phyloP scores from a whole-genome alignment of 163 green algal species.

The Chlamydomonas reinhardtii region DNA sequence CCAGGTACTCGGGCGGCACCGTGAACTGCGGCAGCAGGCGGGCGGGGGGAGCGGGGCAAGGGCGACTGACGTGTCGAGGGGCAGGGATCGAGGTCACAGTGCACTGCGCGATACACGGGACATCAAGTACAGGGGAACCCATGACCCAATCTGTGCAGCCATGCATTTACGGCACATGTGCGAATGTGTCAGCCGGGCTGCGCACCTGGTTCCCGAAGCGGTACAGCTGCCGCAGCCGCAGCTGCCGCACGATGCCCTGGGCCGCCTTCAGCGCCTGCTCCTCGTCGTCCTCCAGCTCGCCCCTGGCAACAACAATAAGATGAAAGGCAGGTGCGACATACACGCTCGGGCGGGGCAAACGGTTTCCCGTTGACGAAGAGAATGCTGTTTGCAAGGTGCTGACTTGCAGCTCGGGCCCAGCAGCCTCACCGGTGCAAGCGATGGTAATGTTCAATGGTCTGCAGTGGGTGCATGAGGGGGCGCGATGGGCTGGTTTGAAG shows the following conservation, averaged over 20 bases:
- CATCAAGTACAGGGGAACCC: no score
- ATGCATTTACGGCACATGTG: no score
- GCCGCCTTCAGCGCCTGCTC: background rate
- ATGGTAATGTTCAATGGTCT: slow-evolving; percentile 26
- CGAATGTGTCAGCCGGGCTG: no score
- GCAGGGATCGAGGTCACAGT: no score
- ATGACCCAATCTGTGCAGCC: no score
- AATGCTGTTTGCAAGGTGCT: no score
- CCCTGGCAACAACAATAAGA: background rate
- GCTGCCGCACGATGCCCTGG: background rate
- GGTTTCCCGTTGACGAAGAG: no score
- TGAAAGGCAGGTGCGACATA: no score
- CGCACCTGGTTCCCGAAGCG: slow-evolving; percentile 39
- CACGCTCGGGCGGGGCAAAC: no score
- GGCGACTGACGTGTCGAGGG: no score
- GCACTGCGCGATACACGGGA: no score
- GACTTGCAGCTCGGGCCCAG: no score
- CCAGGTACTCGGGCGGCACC: slow-evolving; percentile 31
- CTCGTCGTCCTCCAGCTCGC: slow-evolving; percentile 24
- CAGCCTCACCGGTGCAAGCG: background rate
- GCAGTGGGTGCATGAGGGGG: background rate
- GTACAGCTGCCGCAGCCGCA: slow-evolving; percentile 23
- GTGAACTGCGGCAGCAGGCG: background rate
- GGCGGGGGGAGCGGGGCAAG: background rate
- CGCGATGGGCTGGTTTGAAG: background rate